These are phyloP conservation scores for Leccinum pachyderme DNA, from an alignment of 1,284 basidiomycete genomes.

Conservation along the genomic window DNA sequence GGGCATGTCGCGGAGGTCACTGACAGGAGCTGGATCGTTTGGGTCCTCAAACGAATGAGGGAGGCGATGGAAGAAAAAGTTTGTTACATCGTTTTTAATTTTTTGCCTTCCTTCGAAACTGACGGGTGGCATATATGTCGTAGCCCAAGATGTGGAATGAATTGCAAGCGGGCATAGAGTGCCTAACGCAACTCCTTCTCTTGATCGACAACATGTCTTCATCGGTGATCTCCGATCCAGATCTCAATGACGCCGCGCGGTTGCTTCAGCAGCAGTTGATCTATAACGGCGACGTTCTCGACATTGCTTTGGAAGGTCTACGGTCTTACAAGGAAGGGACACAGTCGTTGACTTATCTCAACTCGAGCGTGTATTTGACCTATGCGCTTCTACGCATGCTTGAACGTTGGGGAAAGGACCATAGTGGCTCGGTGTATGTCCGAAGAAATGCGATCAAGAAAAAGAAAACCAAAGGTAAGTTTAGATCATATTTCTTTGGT, in stretches of 20 bases:
- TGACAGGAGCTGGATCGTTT: slow-evolving; percentile 82
- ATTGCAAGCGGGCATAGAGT: slow-evolving; percentile 90
- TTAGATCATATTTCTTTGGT: slow-evolving; percentile 14
- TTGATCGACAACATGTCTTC: slow-evolving; percentile 72
- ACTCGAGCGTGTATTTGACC: slow-evolving; percentile 79
- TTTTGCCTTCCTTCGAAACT: slow-evolving; percentile 7
- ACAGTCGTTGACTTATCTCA: slow-evolving; percentile 74
- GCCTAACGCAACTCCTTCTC: slow-evolving; percentile 84
- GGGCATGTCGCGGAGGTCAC: slow-evolving; percentile 81
- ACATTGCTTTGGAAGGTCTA: slow-evolving; percentile 78
- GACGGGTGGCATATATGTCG: slow-evolving; percentile 9
- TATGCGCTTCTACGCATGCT: slow-evolving; percentile 84
- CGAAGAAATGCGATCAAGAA: slow-evolving; percentile 60
- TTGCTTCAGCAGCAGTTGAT: slow-evolving; percentile 85
- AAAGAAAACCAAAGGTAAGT: slow-evolving; percentile 49
- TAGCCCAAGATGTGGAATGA: slow-evolving; percentile 92
- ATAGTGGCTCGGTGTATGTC: slow-evolving; percentile 67
- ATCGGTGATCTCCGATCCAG: slow-evolving; percentile 40
- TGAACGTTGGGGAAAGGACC: slow-evolving; percentile 79
- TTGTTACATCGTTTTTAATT: slow-evolving; percentile 17
- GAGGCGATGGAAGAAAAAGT: slow-evolving; percentile 89
- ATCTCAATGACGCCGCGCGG: slow-evolving; percentile 73
- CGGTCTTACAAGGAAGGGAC: slow-evolving; percentile 73
- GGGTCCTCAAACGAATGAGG: slow-evolving; percentile 87
- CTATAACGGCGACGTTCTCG: slow-evolving; percentile 91